Base-by-base conservation (phyloP, 2,329 filamentous ascomycete species). In the Epichloe festucae region DNA sequence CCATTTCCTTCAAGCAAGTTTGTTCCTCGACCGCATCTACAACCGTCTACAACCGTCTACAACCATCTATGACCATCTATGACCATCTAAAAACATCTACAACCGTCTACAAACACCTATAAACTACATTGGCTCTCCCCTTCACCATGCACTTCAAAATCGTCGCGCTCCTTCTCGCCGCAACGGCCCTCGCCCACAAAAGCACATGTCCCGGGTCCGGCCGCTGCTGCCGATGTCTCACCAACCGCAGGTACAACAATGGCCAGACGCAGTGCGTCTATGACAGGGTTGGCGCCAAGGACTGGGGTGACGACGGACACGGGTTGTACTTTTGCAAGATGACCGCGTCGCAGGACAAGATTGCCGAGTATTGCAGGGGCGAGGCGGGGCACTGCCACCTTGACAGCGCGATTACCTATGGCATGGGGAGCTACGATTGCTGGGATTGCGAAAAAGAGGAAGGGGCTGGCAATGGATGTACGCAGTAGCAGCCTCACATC, bases 241-340 rank as follows among this genome's bases (percentile, higher is more conserved):
- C 10, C 21, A 19, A 39, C 47, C 5, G 15, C 47, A 40, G 19
- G 8, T 48, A 15, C 39, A 34, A 23, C n/a, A 41, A 48, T 15
- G 19, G 5, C 5, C 38, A 48, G 27, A 48, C 47, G n/a, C 19
- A 7, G 10, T 48, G 47, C 17, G 38, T 48, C 36, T 40, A 31
- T 23, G 6, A 31, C 12, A 8, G 21, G 35, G 38, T 48, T 8
- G 47, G 47, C 11, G 39, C 47, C 21, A 31, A 31, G 10, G 47
- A 40, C 21, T 48, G 47, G 47, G 47, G 38, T 39, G 47, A 48
- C 17, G 47, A 48, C 21, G 47, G 47, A 21, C 21, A 48, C 39
- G 23, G 47, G 7, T 21, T 48, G 34, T 48, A 41, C 47, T 48
- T 45, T 34, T 45, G 43, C 19, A 45, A 45, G 27, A 35, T 45